These are phyloP conservation scores for Sporisorium graminicola DNA, from an alignment of 1,284 basidiomycete species.

Conservation along the genomic window DNA sequence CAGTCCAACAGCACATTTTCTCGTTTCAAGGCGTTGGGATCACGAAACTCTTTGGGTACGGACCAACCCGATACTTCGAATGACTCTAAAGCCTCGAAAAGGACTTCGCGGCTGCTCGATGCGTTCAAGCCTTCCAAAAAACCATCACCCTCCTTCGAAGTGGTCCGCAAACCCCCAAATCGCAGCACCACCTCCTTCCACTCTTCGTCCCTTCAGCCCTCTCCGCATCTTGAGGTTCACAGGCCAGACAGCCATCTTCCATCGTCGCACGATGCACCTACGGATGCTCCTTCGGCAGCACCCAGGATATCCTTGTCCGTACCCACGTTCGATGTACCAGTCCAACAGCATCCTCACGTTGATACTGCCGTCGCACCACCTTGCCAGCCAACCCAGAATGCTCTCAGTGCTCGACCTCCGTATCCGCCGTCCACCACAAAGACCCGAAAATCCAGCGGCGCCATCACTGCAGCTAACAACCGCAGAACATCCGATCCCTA, in stretches of 20 bases:
- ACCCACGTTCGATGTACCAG: slow-evolving; percentile 1
- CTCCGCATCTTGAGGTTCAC: slow-evolving; percentile 12
- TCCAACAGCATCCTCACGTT: background rate
- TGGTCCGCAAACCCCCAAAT: slow-evolving; percentile 48
- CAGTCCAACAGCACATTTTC: slow-evolving; percentile 30
- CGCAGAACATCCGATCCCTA: slow-evolving; percentile 27
- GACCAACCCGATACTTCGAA: slow-evolving; percentile 19
- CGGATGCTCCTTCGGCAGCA: slow-evolving; percentile 11
- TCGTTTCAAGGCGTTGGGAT: slow-evolving; percentile 29
- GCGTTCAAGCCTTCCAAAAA: slow-evolving; percentile 47
- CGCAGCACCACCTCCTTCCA: slow-evolving; percentile 41
- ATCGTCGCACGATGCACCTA: slow-evolving; percentile 3
- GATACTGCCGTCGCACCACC: background rate
- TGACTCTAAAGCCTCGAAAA: slow-evolving; percentile 17
- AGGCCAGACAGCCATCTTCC: slow-evolving; percentile 13
- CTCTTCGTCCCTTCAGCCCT: slow-evolving; percentile 19
- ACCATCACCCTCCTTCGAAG: slow-evolving; percentile 38
- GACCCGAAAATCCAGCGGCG: slow-evolving; percentile 23
- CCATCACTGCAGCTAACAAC: background rate
- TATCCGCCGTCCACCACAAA: slow-evolving; percentile 24
- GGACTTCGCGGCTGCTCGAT: slow-evolving; percentile 39
- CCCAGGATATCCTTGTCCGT: slow-evolving; percentile 33
- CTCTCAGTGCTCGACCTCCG: slow-evolving; percentile 12
- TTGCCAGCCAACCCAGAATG: slow-evolving; percentile 2
- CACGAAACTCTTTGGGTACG: slow-evolving; percentile 13